Evolutionary conservation across 164 flowering plant species (phyloP).

Genomic region (Chimonanthus praecox): DNA sequence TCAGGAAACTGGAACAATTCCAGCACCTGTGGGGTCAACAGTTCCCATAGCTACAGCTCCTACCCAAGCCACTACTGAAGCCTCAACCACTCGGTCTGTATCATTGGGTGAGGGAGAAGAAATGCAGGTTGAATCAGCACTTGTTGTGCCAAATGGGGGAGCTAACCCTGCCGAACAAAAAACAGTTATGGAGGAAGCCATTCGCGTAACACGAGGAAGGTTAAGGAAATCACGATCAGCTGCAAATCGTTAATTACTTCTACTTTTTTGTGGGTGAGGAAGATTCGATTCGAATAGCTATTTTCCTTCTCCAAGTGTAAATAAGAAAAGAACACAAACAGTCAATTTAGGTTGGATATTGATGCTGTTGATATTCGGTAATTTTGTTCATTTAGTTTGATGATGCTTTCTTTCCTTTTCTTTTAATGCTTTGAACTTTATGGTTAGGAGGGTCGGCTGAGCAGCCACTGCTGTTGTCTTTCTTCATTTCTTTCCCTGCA

Average conservation of each 20-base stretch:
- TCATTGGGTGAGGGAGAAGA: constrained; percentile 30
- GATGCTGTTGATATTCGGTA: constrained; percentile 1
- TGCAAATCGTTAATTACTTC: neutral
- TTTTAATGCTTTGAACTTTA: no score
- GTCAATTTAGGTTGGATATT: neutral
- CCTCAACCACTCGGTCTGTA: constrained; percentile 15
- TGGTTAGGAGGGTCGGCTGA: no score
- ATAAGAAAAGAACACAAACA: neutral
- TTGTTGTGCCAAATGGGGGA: constrained; percentile 32
- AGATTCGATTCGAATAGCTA: constrained; percentile 3
- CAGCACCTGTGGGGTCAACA: constrained; percentile 20
- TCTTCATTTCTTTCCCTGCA: no score
- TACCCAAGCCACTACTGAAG: constrained; percentile 6
- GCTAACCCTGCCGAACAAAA: constrained; percentile 37
- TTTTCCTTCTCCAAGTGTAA: constrained; percentile 3
- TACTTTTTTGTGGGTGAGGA: neutral
- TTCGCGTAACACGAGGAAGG: constrained; percentile 54
- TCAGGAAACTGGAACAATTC: constrained; percentile 28
- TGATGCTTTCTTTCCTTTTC: neutral
- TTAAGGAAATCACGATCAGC: constrained; percentile 45
- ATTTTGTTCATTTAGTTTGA: neutral
- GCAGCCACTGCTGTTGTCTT: no score
- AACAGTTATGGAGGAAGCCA: constrained; percentile 49
- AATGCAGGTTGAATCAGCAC: constrained; percentile 28
- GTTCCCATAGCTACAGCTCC: constrained; percentile 18